Conservation (phyloP, 495 filamentous ascomycete genomes). For the Lichenothelia convexa region DNA sequence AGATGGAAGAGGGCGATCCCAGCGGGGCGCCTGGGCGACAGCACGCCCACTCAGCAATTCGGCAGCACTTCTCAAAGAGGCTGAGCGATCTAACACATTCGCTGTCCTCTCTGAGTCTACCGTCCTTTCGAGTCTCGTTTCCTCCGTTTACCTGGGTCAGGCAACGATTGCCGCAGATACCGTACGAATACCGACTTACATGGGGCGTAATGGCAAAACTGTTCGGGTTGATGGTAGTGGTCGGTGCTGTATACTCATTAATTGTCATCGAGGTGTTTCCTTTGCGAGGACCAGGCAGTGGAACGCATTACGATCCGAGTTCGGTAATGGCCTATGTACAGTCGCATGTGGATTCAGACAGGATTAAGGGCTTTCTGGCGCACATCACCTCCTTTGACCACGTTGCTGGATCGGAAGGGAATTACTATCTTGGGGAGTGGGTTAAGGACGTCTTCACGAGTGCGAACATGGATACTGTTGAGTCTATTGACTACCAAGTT, state of each 20-base stretch:
- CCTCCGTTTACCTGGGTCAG: slow-evolving; percentile 12
- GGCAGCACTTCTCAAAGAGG: slow-evolving; percentile 34
- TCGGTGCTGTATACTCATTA: slow-evolving; percentile 60
- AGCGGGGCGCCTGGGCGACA: slow-evolving; percentile 18
- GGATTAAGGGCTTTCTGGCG: slow-evolving; percentile 50
- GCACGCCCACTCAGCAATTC: slow-evolving; percentile 19
- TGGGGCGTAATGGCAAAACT: slow-evolving; percentile 35
- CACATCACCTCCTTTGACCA: slow-evolving; percentile 67
- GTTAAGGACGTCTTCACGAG: slow-evolving; percentile 53
- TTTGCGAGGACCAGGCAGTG: slow-evolving; percentile 13
- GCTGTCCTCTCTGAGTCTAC: slow-evolving; percentile 35
- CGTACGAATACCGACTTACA: slow-evolving; percentile 18
- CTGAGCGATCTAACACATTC: slow-evolving; percentile 33
- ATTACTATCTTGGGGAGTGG: slow-evolving; percentile 64
- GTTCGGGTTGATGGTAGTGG: slow-evolving; percentile 53
- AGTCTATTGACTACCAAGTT: slow-evolving; percentile 46
- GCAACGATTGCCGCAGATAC: slow-evolving; percentile 9
- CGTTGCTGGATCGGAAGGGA: slow-evolving; percentile 79
- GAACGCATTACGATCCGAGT: slow-evolving; percentile 43
- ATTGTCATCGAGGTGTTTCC: slow-evolving; percentile 69
- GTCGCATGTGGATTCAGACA: slow-evolving; percentile 40
- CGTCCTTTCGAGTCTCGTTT: slow-evolving; percentile 29
- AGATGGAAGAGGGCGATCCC: slow-evolving; percentile 77
- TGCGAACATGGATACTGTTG: slow-evolving; percentile 52
- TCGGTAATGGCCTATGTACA: slow-evolving; percentile 52